Evolutionary conservation across 805 yeast genomes (phyloP).

Genomic region (Wickerhamomyces silvicola): DNA sequence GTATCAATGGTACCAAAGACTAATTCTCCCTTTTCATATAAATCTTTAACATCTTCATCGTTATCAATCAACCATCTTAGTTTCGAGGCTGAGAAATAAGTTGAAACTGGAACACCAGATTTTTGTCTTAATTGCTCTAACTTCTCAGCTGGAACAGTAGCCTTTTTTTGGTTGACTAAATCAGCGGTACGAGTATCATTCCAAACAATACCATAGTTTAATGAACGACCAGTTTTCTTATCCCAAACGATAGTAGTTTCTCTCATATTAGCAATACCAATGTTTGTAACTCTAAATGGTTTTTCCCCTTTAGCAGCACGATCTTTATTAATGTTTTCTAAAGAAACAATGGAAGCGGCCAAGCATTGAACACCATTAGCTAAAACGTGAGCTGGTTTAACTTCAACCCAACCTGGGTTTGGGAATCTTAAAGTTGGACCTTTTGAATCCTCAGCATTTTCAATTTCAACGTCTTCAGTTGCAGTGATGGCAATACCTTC

Average conservation of each 20-base stretch:
- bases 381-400: conserved; percentile 78
- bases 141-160: conserved; percentile 44
- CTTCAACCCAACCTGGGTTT: conserved; percentile 90
- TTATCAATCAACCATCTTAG: conserved; percentile 86
- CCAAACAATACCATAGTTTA: conserved; percentile 88
- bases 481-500: conserved; percentile 69
- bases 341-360: conserved; percentile 51
- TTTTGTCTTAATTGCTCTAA: conserved; percentile 53
- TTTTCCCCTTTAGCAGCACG: conserved; percentile 34
- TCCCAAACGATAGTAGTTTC: conserved; percentile 93
- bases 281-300: conserved; percentile 58
- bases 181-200: conserved; percentile 84
- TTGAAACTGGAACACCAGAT: conserved; percentile 83
- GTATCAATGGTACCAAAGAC: conserved; percentile 94
- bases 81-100: conserved; percentile 89
- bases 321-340: conserved; percentile 52
- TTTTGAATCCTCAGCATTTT: conserved; percentile 36
- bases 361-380: conserved; percentile 79
- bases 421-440: conserved; percentile 75
- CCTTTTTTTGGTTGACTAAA: conserved; percentile 57
- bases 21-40: conserved; percentile 69
- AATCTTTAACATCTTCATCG: conserved; percentile 54
- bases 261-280: conserved; percentile 94
- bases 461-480: conserved; percentile 50
- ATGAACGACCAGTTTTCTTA: conserved; percentile 75